These are phyloP conservation scores for Aquanectria penicillioides DNA, from an alignment of 2,329 filamentous ascomycete species.

Conservation along the genomic window DNA sequence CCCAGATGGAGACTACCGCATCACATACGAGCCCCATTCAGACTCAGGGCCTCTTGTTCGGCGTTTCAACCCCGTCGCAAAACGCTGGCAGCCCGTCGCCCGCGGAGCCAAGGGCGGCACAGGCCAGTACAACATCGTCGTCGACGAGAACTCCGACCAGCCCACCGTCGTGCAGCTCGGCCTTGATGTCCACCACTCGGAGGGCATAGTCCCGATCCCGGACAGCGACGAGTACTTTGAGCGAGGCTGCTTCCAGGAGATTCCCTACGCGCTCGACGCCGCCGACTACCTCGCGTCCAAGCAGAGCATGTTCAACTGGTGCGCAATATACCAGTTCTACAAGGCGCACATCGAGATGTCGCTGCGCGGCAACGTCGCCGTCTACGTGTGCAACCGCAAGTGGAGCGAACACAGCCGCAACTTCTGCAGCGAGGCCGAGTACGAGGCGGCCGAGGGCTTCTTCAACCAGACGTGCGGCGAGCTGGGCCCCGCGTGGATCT, in stretches of 20 bases:
- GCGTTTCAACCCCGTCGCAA: background rate
- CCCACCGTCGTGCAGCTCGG: background rate
- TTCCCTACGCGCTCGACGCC: constrained; percentile 8
- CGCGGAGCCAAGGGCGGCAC: constrained; percentile 1
- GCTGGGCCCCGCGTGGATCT: background rate
- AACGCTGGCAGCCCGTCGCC: background rate
- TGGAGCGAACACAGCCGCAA: background rate
- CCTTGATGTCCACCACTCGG: constrained; percentile 7
- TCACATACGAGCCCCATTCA: background rate
- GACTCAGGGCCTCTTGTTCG: background rate
- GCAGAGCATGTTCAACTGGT: constrained; percentile 19
- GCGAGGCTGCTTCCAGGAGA: constrained; percentile 7
- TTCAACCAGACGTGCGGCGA: constrained; percentile 22
- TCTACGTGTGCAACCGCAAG: constrained; percentile 18
- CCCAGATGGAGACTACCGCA: constrained; percentile 18
- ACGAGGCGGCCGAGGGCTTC: constrained; percentile 13
- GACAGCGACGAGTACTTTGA: background rate
- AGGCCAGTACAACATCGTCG: constrained; percentile 13
- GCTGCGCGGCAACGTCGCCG: constrained; percentile 17
- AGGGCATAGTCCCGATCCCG: background rate
- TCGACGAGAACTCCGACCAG: constrained; percentile 7
- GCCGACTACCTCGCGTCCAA: constrained; percentile 22
- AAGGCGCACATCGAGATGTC: constrained; percentile 16
- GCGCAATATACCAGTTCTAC: constrained; percentile 3
- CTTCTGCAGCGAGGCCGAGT: constrained; percentile 20